Evolutionary conservation across 2,329 filamentous ascomycete genomes (phyloP).

Genomic region (Amesomyces nigricolor): DNA sequence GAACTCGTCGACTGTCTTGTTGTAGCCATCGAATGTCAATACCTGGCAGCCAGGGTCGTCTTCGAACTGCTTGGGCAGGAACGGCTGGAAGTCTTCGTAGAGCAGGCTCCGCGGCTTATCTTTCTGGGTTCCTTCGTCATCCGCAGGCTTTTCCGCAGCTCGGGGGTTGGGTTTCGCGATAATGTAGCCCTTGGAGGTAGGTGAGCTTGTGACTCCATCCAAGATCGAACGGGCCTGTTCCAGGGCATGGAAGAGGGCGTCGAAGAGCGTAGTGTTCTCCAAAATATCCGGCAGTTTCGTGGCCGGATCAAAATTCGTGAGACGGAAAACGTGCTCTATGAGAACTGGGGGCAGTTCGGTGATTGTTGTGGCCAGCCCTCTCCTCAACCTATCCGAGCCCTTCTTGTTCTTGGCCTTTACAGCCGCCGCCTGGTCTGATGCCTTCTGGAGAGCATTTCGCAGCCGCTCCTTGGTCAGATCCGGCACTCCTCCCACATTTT

Average conservation of each 20-base stretch:
- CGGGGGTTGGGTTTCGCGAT: conserved; percentile 59
- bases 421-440: conserved; percentile 40
- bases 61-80: conserved; percentile 74
- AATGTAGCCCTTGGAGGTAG: conserved; percentile 75
- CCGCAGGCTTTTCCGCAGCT: conserved; percentile 17
- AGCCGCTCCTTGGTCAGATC: conserved; percentile 69
- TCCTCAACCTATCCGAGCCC: conserved; percentile 67
- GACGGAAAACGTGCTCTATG: conserved; percentile 75
- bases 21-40: conserved; percentile 77
- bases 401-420: conserved; percentile 68
- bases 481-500: conserved; percentile 75
- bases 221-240: conserved; percentile 65
- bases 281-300: conserved; percentile 65
- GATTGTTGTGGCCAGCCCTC: conserved; percentile 75
- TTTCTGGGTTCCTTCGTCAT: conserved; percentile 28
- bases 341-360: conserved; percentile 84
- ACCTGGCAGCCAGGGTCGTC: conserved; percentile 60
- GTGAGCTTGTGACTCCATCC: conserved; percentile 59
- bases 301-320: conserved; percentile 63
- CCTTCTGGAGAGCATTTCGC: conserved; percentile 58
- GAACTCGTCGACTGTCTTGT: conserved; percentile 91
- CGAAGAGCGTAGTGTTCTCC: conserved; percentile 56
- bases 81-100: conserved; percentile 95
- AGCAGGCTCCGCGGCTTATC: conserved; percentile 50
- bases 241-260: conserved; percentile 62